A percentile compares a stretch with the other conserved stretches of the same genome.
These are phyloP conservation scores for Heliosperma pusillum DNA, from an alignment of 148 eudicot species.

Conservation along the genomic window DNA sequence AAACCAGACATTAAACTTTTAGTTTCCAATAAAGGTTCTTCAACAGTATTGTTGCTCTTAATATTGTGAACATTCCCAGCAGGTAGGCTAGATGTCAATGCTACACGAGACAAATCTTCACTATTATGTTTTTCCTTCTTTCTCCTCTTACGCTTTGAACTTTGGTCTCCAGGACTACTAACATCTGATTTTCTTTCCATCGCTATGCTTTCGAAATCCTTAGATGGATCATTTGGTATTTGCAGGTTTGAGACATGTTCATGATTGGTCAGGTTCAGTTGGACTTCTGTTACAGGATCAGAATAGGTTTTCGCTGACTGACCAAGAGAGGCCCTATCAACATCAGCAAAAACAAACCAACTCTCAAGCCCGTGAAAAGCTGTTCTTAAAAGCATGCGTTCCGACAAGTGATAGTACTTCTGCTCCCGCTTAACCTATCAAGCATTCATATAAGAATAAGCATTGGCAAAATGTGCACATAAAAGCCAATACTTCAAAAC, in stretches of 20 bases:
- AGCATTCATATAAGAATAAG: not conserved
- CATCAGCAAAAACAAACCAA: slow-evolving; percentile 67
- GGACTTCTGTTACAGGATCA: not conserved
- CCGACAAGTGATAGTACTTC: slow-evolving; percentile 47
- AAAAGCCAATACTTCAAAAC: not conserved
- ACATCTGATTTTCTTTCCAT: not conserved
- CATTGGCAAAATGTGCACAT: slow-evolving; percentile 11
- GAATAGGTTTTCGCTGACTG: no score
- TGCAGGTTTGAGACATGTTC: not conserved
- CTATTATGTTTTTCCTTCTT: slow-evolving; percentile 29
- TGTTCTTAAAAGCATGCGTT: slow-evolving; percentile 44
- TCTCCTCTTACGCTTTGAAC: not conserved
- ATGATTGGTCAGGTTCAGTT: not conserved
- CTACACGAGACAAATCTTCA: not conserved
- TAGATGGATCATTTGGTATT: no score
- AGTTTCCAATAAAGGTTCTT: slow-evolving; percentile 8
- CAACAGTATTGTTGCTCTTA: not conserved
- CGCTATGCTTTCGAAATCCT: not conserved
- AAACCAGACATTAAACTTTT: slow-evolving; percentile 4
- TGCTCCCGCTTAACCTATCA: slow-evolving; percentile 50
- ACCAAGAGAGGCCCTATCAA: not conserved
- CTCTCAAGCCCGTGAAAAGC: slow-evolving; percentile 43
- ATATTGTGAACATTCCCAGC: slow-evolving; percentile 4
- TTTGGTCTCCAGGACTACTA: not conserved
- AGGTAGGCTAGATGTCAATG: not conserved